Conservation (phyloP, 768 basidiomycete species). For the Phallus indusiatus region DNA sequence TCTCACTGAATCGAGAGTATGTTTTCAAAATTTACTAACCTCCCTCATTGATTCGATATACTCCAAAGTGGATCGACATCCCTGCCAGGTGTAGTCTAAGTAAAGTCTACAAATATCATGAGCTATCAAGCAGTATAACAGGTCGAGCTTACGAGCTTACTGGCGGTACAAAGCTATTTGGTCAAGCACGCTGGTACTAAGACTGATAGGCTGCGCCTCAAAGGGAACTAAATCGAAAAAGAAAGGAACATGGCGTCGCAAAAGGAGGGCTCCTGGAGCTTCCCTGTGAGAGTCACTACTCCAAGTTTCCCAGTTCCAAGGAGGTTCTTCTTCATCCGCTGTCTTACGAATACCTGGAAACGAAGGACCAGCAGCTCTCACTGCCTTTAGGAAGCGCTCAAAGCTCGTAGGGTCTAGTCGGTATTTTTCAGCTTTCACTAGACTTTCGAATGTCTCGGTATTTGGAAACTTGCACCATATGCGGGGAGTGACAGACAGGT, state of each 20-base stretch:
- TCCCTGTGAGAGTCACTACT: neutral
- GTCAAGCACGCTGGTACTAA: neutral
- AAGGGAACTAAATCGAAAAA: neutral
- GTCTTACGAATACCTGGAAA: neutral
- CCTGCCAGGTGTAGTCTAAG: neutral
- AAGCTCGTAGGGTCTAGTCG: neutral
- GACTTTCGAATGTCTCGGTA: neutral
- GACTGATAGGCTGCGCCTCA: neutral
- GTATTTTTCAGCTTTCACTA: neutral
- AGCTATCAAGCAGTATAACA: neutral
- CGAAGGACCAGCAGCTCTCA: neutral
- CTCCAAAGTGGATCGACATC: neutral
- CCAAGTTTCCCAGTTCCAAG: neutral
- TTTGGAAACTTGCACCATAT: neutral
- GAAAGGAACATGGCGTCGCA: too few relatives aligned
- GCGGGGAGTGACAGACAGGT: neutral
- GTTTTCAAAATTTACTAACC: too few relatives aligned
- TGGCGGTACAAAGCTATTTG: neutral
- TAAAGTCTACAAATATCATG: neutral
- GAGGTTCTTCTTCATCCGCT: neutral
- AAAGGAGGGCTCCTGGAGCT: neutral
- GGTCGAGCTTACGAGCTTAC: neutral
- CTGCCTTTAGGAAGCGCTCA: neutral
- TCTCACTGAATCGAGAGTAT: neutral
- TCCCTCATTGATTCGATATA: neutral